Base-by-base conservation (phyloP, 2,329 filamentous ascomycete species). In the Plectosphaerella sp. region DNA sequence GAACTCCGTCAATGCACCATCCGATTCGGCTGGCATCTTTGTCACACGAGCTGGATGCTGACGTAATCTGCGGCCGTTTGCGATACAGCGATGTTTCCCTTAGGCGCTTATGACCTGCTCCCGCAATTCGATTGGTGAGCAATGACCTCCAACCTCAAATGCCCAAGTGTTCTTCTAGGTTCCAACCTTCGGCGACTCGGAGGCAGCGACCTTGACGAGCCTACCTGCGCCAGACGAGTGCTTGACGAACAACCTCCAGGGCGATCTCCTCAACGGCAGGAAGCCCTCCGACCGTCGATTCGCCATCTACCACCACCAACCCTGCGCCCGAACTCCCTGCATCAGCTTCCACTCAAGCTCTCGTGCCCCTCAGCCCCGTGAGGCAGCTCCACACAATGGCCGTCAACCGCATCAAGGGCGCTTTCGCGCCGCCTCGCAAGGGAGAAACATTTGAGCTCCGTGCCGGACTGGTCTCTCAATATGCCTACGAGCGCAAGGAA, bases 401-500 rank as follows among this genome's bases (percentile, higher is more conserved):
- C 67, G 93, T 97, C 70, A 97, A 94, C 76, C 88, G 93, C 72
- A 94, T 99, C 71, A 86, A 89, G 69, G 92, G 89, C 72, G 94
- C 93, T 65, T 96, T 99, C 71, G 87, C 90, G 69, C 87, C 86
- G 69, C 94, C 94, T 63, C 86, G 88, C 66, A 99, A 99, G 78
- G 94, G 94, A 70, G 94, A 99, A 76, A 99, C 94, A 15, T 97
- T 96, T 69, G 94, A 99, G 79, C 77, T 99, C 73, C 88, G 94
- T 70, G 91, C 93, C 58, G 94, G 94, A 39, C 78, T 99, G 69
- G 94, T 95, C 58, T 99, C 94, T 58, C 94, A 99, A 76, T 99
- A 97, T 87, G 94, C 94, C 55, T 97, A 95, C 75, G 94, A 99
- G 82, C 87, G 91, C 65, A 99, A 99, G 73, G 94, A 99, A 77